A percentile compares a stretch with the other conserved stretches of the same genome.
phyloP scores from a whole-genome alignment of 164 flowering plant genomes.

The Tetracentron sinense region DNA sequence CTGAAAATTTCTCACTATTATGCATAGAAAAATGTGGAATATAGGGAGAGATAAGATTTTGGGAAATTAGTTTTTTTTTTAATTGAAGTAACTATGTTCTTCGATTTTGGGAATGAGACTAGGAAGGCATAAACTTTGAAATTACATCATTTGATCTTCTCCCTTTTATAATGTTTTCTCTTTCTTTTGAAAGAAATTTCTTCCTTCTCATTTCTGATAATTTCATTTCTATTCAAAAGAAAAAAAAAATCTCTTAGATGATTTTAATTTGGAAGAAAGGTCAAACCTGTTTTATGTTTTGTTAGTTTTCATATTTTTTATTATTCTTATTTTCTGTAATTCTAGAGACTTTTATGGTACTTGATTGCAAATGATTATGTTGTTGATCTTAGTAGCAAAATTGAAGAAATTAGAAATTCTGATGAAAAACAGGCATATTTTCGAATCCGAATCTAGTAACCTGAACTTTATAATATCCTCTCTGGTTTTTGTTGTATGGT shows the following conservation, averaged over 20 bases:
- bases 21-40: not conserved
- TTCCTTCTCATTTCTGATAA: too few species aligned
- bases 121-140: too few species aligned
- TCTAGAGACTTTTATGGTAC: too few species aligned
- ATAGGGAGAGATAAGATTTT: not conserved
- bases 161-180: too few species aligned
- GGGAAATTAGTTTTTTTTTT: not conserved
- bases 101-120: too few species aligned
- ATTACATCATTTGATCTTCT: too few species aligned
- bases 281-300: not conserved
- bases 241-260: not conserved
- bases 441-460: not conserved
- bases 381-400: not conserved
- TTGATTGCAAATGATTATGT: not conserved
- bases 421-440: not conserved
- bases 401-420: not conserved
- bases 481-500: not conserved
- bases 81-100: conserved; percentile 1
- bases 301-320: not conserved
- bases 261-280: not conserved
- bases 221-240: not conserved
- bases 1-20: not conserved
- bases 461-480: not conserved
- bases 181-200: too few species aligned
- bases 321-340: too few species aligned